Base-by-base conservation (phyloP, 495 filamentous ascomycete genomes). In the Hypomontagnella monticulosa region DNA sequence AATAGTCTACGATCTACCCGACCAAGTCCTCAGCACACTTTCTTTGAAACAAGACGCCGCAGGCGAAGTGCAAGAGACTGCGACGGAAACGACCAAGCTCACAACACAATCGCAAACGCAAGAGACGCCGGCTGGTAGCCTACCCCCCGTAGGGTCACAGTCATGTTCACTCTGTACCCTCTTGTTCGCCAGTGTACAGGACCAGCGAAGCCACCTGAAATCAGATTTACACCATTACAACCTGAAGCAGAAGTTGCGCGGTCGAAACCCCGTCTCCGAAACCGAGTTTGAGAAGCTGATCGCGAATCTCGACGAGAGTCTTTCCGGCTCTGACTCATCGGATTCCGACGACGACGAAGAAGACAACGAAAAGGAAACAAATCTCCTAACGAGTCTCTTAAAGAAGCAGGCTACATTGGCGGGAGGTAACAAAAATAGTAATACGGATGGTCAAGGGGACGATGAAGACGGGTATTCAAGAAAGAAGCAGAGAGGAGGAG, bases 171-270 rank as follows among this genome's bases (percentile, higher is more conserved):
- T 98, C 12, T 99, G 95, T 77, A 82, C 83, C 30, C 80, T 91
- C 14, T 78, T 82, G 0, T 95, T 91, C 67, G 65, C 76, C 20
- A 89, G 80, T 20, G 87, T 97, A 20, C 82, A 88, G 67, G 93
- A 97, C 50, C 96, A 99, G 68, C 85, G 91, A 42, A 82, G 84
- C 51, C 95, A 99, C 79, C 87, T 91, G 20, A 88, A 89, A 53
- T 96, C 93, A n/a, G 95, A 99, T 74, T 82, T 94, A 44, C 95
- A 99, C 76, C 84, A 89, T 54, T 98, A 97, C 76, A 99, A 99
- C 73, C 73, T 97, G 47, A 97, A 97, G 75, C 92, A 91, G 71
- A 94, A 91, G 78, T 76, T 97, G 33, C 83, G 88, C 52, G 91
- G 91, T 0, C 82, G 80, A 43, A 80, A 79, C 9, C 79, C 87